Base-by-base conservation (phyloP, 306 rosid genomes). In the Cicer judaicum region DNA sequence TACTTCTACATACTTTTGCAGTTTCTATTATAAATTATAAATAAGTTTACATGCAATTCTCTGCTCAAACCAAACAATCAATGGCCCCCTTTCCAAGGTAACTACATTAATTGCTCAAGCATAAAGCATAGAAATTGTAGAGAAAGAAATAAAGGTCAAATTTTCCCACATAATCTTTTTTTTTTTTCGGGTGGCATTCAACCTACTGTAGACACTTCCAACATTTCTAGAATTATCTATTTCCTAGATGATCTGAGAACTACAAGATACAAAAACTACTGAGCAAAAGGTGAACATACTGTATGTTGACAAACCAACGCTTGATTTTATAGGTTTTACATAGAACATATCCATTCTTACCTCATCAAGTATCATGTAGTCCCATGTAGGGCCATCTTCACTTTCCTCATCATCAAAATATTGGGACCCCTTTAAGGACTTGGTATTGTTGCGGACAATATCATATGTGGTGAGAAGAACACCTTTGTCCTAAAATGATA, bases 361-460 rank as follows among this genome's bases (percentile, higher is more conserved):
- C 92, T 91, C 98, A 85, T 94, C 98, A 41, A 94, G 97, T 68
- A 94, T 90, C 98, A 94, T 88, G 80, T 94, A 91, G 84, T 94
- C 98, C 98, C 98, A 94, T 13, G 79, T 82, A 49, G 76, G 38
- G 10, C 75, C 64, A 61, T 90, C 97, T 53, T 89, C 97, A 38
- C 53, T 78, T 44, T 85, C 94, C 19, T 87, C 97, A 7, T 87
- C 92, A 36, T 78, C 84, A 11, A 44, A 77, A 69, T 47, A 68
- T 57, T 29, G 29, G 64, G 41, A 40, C n/a, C 93, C 96, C 54
- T 38, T 80, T 68, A 93, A 74, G 72, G 98, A 82, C 84, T 89
- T 91, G 13, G 87, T 84, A 85, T 91, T 94, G 80, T 87, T 87
- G 80, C 97, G 89, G 62, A 94, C 98, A 73, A 91, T 91, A 72